Evolutionary conservation across 2,329 filamentous ascomycete species (phyloP), one percentile per base, ranked within the genome.

Genomic region (Aschersonia sp.): DNA sequence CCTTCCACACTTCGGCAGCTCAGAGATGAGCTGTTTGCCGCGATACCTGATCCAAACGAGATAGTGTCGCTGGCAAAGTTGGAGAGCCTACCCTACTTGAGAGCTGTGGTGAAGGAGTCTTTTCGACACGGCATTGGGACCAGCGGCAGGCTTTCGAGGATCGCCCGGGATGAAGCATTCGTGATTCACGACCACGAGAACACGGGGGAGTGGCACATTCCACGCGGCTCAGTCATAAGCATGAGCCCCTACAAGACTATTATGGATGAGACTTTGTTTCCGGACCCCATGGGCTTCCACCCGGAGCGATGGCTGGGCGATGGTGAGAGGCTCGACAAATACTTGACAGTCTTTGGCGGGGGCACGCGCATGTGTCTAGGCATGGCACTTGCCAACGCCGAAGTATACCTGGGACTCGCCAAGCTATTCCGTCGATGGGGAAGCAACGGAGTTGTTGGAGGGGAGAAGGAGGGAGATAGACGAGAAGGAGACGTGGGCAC

Each of bases 61-160:
- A 47, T 54, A 2, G 49, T 56, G 5, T 52, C 61, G 5, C 50
- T 63, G 10, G 54, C 59, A 3, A 51, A 54, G 42, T 54, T 66
- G 2, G 62, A 66, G 47, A 58, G 52, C 41, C 54, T 69, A 31
- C 64, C 65, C 0, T 75, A 73, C 51, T 63, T 76, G 30, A 58
- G 65, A 31, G 71, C 69, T n/a, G 69, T 74, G 4, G 63, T 77
- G 48, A 70, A 68, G 44, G 74, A 77, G 56, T 62, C 69, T 0
- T 60, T 75, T 53, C 67, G 74, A 6, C 58, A 74, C 5, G 66
- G 72, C 46, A 68, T 72, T 11, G 66, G 66, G 10, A 64, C 72
- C 2, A 69, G 66, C n/a, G 64, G 71, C 46, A 57, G 68, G 5
- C 61, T 75, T 1, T 67, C 73, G 46, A 70, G 73, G 1, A 59